Conservation (phyloP, 352 stramenopile genomes). For the Pythium scleroteichum region DNA sequence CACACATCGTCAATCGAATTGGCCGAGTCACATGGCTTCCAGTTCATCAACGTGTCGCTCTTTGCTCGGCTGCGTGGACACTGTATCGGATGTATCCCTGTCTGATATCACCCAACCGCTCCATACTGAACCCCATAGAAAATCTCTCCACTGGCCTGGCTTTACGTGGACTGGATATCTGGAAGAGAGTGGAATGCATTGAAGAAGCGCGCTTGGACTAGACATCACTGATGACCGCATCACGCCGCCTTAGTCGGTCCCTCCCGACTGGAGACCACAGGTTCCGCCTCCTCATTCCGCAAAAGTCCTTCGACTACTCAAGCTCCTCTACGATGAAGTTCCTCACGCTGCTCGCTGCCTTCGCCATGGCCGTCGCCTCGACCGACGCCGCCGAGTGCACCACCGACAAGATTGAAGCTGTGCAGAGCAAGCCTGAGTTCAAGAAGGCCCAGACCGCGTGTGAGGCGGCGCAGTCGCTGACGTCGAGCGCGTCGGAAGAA, state of each 20-base stretch:
- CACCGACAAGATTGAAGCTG: not conserved
- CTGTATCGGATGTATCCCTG: too few species aligned
- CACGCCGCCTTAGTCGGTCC: not conserved
- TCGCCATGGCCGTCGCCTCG: not conserved
- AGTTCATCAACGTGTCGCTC: too few species aligned
- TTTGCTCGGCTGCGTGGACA: too few species aligned
- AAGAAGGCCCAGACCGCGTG: not conserved
- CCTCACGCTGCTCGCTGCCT: not conserved
- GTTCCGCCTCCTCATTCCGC: not conserved
- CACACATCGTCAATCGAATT: too few species aligned
- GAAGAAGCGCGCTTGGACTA: not conserved
- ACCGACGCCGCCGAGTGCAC: not conserved
- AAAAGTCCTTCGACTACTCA: conserved; percentile 3
- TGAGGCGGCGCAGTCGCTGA: not conserved
- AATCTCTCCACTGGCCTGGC: too few species aligned
- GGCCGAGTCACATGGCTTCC: too few species aligned
- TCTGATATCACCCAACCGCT: too few species aligned
- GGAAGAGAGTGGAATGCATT: too few species aligned
- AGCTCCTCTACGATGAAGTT: not conserved
- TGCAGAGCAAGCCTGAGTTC: not conserved
- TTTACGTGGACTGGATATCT: too few species aligned
- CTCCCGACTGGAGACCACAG: not conserved
- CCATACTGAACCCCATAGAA: too few species aligned
- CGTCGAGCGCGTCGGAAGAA: not conserved
- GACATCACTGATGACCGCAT: not conserved